Base-by-base conservation (phyloP, 1,284 basidiomycete genomes). In the Amylostereum chailletii region DNA sequence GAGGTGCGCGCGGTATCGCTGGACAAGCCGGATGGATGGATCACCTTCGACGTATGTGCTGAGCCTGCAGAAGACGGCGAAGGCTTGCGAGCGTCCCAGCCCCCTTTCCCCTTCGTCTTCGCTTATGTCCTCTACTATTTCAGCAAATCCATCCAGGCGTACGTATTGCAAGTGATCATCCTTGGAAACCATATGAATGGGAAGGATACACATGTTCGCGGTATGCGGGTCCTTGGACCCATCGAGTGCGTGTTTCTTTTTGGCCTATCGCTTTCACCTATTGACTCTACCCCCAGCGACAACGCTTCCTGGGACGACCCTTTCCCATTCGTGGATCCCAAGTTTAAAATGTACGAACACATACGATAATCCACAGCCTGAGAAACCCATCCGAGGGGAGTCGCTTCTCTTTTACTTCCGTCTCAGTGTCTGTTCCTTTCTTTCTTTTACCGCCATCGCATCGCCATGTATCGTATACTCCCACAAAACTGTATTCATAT, bases 141-240 rank as follows among this genome's bases (percentile, higher is more conserved):
- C 58, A 95, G 93, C 51, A 88, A 87, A 61, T 85, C 92, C 0
- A 78, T 98, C 8, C 82, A 88, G 55, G 90, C 90, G 1, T 94
- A 95, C 63, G 80, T 96, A 8, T 67, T 99, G 3, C 94, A 98
- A 61, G 76, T 99, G 33, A 85, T 94, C 52, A 81, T 99, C 48
- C 74, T 94, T 26, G 85, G 89, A 26, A 99, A 99, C 62, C 94
- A 99, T 62, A 86, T 96, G 77, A 97, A 95, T 58, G 96, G 96
- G 3, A 99, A 99, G 65, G 96, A 99, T 67, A 99, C 96, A 6
- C 96, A 99, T 67, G 88, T 99, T 10, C 81, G 96, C 19, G 92
- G 94, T 1, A 66, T 99, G 40, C 81, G 79, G 47, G 78, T 98
- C 27, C 83, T 93, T 53, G 95, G 94, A 0, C 89, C 93, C 2